A percentile compares a stretch with the other conserved stretches of the same genome.
Evolutionary conservation across 768 basidiomycete genomes (phyloP).

Genomic region (Amanita jacksonii): DNA sequence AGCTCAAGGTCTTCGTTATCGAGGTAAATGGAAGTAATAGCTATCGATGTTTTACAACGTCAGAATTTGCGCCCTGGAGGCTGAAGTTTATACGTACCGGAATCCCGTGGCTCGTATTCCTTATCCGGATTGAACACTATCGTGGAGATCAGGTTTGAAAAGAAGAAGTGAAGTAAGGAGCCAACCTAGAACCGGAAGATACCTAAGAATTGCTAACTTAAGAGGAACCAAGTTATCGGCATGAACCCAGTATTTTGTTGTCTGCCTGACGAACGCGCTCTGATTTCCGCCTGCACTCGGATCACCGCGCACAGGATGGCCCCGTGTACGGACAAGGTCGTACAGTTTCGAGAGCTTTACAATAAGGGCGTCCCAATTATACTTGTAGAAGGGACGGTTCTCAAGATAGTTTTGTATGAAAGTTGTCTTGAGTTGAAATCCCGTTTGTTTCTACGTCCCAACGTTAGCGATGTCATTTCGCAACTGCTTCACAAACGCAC

Average conservation of each 20-base stretch:
- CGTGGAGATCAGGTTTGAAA: neutral
- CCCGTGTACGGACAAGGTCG: constrained; percentile 90
- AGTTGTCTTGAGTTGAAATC: constrained; percentile 65
- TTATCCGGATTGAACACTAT: constrained; percentile 91
- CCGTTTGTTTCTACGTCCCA: constrained; percentile 79
- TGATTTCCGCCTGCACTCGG: constrained; percentile 90
- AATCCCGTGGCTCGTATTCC: constrained; percentile 80
- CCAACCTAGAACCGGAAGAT: constrained; percentile 87
- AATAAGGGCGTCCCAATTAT: constrained; percentile 92
- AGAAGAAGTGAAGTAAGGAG: neutral
- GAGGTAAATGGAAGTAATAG: constrained; percentile 96
- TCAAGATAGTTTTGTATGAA: constrained; percentile 92
- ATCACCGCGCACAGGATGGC: constrained; percentile 91
- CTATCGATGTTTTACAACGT: too few relatives aligned
- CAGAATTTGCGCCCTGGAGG: too few relatives aligned
- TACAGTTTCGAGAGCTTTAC: constrained; percentile 93
- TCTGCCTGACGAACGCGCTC: constrained; percentile 96
- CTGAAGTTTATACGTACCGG: constrained; percentile 52
- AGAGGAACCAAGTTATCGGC: constrained; percentile 90
- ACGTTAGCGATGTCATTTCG: neutral
- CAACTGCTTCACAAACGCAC: constrained; percentile 30
- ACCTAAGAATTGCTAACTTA: constrained; percentile 85
- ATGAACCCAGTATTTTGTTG: constrained; percentile 99
- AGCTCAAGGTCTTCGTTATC: constrained; percentile 94
- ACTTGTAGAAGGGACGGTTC: constrained; percentile 92